phyloP scores from a whole-genome alignment of 306 rosid species.

The Pyrus betulifolia region DNA sequence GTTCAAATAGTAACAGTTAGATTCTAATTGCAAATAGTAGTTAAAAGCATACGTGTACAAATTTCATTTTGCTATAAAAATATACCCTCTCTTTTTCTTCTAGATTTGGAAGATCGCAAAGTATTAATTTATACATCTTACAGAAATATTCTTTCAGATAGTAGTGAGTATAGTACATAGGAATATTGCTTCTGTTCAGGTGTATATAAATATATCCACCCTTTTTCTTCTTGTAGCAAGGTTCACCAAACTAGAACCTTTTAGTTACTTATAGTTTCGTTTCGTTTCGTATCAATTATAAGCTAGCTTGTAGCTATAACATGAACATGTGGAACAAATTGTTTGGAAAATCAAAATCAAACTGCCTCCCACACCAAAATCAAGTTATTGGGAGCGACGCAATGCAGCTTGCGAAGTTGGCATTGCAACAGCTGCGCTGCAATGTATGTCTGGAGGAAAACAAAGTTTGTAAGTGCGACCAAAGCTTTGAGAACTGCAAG shows the following conservation, averaged over 20 bases:
- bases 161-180: background rate
- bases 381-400: slow-evolving; percentile 14
- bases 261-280: background rate
- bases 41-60: background rate
- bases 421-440: slow-evolving; percentile 13
- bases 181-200: background rate
- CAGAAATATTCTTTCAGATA: background rate
- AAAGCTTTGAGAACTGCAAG: slow-evolving; percentile 5
- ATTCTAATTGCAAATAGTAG: background rate
- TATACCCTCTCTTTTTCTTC: background rate
- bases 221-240: background rate
- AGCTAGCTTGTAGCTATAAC: background rate
- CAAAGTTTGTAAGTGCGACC: slow-evolving; percentile 25
- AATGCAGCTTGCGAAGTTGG: slow-evolving; percentile 24
- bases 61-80: background rate
- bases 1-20: background rate
- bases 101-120: background rate
- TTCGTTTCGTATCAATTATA: background rate
- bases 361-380: slow-evolving; percentile 15
- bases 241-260: background rate
- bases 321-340: slow-evolving; percentile 15
- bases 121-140: background rate
- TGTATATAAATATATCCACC: slow-evolving; percentile 2
- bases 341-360: slow-evolving; percentile 5
- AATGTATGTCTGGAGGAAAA: slow-evolving; percentile 45